Conservation (phyloP, 768 basidiomycete species). For the Russula vinacea region DNA sequence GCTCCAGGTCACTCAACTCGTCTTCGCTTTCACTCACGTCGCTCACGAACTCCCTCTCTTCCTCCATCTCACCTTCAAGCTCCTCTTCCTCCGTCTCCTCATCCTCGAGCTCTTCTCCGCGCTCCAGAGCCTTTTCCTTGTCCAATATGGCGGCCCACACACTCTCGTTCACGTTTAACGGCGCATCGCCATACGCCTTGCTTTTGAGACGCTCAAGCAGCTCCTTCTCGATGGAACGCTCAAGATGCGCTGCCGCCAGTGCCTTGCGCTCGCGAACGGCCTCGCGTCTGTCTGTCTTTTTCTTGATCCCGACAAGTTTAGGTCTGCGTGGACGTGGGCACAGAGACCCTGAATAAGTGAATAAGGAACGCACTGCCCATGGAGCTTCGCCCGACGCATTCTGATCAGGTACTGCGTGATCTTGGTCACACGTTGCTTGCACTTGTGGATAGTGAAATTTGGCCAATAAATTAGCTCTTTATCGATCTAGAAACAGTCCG, state of each 20-base stretch:
- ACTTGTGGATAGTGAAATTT: conserved; percentile 95
- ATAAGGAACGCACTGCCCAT: conserved; percentile 64
- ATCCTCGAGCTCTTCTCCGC: conserved; percentile 40
- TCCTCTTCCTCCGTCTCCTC: conserved; percentile 44
- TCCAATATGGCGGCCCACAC: conserved; percentile 94
- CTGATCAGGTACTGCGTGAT: conserved; percentile 99
- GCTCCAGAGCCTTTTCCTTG: conserved; percentile 57
- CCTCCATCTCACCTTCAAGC: conserved; percentile 50
- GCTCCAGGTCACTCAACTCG: conserved; percentile 64
- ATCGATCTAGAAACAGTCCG: conserved; percentile 65
- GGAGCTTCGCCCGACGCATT: conserved; percentile 87
- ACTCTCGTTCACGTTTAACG: conserved; percentile 95
- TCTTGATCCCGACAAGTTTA: conserved; percentile 92
- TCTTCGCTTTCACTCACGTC: conserved; percentile 70
- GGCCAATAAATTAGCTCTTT: conserved; percentile 97
- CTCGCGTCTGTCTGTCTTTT: conserved; percentile 93
- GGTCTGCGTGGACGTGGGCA: conserved; percentile 50
- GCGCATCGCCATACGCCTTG: conserved; percentile 96
- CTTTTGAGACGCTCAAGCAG: conserved; percentile 92
- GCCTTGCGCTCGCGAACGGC: conserved; percentile 93
- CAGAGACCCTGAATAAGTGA: not conserved
- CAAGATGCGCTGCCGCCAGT: conserved; percentile 90
- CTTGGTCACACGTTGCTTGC: conserved; percentile 98
- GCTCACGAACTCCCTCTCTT: conserved; percentile 70
- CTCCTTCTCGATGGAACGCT: conserved; percentile 93